phyloP scores from a whole-genome alignment of 2,329 filamentous ascomycete species.

The Penicillium sp. region DNA sequence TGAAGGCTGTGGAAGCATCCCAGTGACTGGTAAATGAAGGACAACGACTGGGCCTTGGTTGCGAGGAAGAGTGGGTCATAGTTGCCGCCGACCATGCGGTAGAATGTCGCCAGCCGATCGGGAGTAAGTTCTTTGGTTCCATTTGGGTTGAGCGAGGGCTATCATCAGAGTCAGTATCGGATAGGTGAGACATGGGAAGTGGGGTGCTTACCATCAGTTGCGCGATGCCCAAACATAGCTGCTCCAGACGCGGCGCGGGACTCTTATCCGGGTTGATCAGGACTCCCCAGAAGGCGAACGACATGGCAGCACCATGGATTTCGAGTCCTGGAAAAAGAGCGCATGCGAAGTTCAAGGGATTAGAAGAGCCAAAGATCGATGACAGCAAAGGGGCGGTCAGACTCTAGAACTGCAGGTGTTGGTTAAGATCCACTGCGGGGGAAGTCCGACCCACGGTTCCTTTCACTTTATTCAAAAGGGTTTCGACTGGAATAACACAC shows the following conservation, averaged over 20 bases:
- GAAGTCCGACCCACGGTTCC: not conserved
- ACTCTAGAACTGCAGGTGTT: constrained; percentile 10
- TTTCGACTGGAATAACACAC: not conserved
- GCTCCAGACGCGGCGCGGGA: constrained; percentile 61
- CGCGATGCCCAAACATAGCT: constrained; percentile 63
- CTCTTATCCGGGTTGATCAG: constrained; percentile 65
- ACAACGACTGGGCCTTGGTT: constrained; percentile 67
- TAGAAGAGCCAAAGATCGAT: constrained; percentile 8
- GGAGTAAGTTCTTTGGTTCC: constrained; percentile 49
- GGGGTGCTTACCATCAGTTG: constrained; percentile 59
- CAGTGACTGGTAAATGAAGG: constrained; percentile 86
- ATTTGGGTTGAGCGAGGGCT: constrained; percentile 32
- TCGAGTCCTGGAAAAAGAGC: constrained; percentile 6
- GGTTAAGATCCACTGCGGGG: constrained; percentile 19
- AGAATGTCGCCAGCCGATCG: constrained; percentile 69
- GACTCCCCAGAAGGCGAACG: constrained; percentile 49
- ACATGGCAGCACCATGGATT: constrained; percentile 24
- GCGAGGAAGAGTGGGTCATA: constrained; percentile 76
- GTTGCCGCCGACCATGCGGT: constrained; percentile 67
- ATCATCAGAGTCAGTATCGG: not conserved
- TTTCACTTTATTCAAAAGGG: too few species aligned
- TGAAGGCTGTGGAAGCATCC: constrained; percentile 87
- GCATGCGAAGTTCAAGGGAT: constrained; percentile 5
- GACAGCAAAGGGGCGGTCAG: constrained; percentile 22
- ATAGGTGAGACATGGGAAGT: not conserved